Conservation (phyloP, 1,284 basidiomycete species). For the Irpex sp. region DNA sequence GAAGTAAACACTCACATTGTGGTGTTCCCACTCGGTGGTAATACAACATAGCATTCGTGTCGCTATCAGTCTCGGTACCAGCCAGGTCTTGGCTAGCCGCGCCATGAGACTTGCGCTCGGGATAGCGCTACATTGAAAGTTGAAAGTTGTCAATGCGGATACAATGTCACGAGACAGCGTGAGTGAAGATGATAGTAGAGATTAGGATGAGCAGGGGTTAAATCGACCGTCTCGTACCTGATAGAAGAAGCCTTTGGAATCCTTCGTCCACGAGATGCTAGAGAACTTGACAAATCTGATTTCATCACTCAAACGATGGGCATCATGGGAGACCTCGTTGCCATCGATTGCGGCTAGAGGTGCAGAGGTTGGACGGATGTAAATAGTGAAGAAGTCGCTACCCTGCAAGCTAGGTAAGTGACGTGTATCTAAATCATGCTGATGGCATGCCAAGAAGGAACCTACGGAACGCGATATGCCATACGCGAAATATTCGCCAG, state of each 20-base stretch:
- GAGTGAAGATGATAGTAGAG: background rate
- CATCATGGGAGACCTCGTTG: constrained; percentile 39
- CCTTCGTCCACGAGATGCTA: constrained; percentile 66
- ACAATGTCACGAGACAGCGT: background rate
- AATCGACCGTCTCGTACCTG: constrained; percentile 42
- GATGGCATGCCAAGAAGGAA: background rate
- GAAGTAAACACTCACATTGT: constrained; percentile 47
- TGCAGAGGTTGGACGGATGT: constrained; percentile 58
- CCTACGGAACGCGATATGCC: constrained; percentile 68
- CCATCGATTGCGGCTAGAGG: constrained; percentile 46
- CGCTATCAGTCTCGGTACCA: constrained; percentile 61
- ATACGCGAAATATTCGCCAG: constrained; percentile 74
- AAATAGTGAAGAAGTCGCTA: constrained; percentile 71
- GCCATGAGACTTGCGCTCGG: constrained; percentile 47
- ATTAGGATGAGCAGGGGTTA: background rate
- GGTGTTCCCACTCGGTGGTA: constrained; percentile 70
- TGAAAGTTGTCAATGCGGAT: background rate
- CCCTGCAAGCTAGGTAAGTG: constrained; percentile 40
- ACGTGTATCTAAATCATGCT: constrained; percentile 13
- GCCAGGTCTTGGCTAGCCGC: constrained; percentile 48
- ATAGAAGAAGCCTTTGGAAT: constrained; percentile 81
- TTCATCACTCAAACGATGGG: constrained; percentile 58
- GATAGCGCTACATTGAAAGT: constrained; percentile 45
- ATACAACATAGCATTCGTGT: constrained; percentile 70
- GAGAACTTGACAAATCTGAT: constrained; percentile 78